These are phyloP conservation scores for Citrus unshiu DNA, from an alignment of 345 rosid species.

Conservation along the genomic window DNA sequence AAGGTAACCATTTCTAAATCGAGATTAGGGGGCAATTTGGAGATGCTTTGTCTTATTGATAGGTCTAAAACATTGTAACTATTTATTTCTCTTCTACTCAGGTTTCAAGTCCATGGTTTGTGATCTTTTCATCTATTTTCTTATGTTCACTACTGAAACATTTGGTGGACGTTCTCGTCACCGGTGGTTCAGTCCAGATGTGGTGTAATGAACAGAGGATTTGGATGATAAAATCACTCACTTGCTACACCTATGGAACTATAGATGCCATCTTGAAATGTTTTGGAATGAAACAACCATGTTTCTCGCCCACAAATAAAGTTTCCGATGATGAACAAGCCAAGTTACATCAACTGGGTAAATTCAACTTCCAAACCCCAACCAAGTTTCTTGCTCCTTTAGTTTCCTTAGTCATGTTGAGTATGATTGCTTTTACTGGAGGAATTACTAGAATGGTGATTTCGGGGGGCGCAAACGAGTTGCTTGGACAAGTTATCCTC, in stretches of 20 bases:
- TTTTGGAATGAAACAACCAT: conserved; percentile 17
- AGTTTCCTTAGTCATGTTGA: conserved; percentile 8
- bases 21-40: neutral
- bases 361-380: conserved; percentile 20
- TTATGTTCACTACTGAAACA: no score
- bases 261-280: neutral
- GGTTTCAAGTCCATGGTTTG: no score
- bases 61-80: neutral
- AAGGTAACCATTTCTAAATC: conserved; percentile 12
- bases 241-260: conserved; percentile 1
- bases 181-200: no score
- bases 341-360: conserved; percentile 14
- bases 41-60: neutral
- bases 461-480: neutral
- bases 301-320: conserved; percentile 18
- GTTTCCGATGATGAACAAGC: conserved; percentile 11
- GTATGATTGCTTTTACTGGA: conserved; percentile 13
- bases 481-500: conserved; percentile 24
- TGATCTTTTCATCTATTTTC: no score
- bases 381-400: conserved; percentile 13
- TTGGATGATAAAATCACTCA: conserved; percentile 20
- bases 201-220: neutral
- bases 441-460: conserved; percentile 13
- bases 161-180: no score
- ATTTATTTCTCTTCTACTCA: no score